Evolutionary conservation across 306 rosid species (phyloP), one percentile per base, ranked within the genome.

Genomic region (Carpinus fangiana): DNA sequence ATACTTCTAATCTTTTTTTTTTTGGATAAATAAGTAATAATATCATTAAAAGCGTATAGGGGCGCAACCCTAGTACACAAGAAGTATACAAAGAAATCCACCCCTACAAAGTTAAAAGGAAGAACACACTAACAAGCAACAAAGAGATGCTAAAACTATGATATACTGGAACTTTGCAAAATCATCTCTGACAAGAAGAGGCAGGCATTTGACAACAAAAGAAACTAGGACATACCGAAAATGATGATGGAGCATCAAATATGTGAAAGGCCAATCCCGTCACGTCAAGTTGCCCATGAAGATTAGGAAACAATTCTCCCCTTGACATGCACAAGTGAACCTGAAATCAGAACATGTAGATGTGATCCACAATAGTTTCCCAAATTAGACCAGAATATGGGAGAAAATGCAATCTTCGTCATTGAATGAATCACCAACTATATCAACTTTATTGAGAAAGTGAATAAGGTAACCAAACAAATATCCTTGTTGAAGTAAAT

Each of bases 321-420:
- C 81, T 86, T 71, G 98, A 91, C 98, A 95, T 78, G 90, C 97
- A 91, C 83, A 94, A 61, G 82, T 92, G 97, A 87, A 94, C 93
- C 98, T 94, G 87, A 62, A 76, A 79, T 79, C 72, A 77, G 46
- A 72, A 47, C 20, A 73, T 55, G 45, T 52, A 72, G 17, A 67
- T 41, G n/a, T 47, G 65, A 56, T 82, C 68, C 52, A 47, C 45
- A 73, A 50, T 2, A 2, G 36, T 41, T 23, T 31, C 28, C 41
- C 75, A 69, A 73, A 72, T 69, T 38, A 8, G 55, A 54, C 10
- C 13, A 51, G 64, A 10, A 67, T n/a, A 46, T 31, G 23, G 38
- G 66, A 69, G 47, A 59, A 70, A 20, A 66, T 38, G 51, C 21
- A 64, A 64, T 34, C 21, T 14, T 14, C 31, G 69, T 7, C 20